Conservation (phyloP, 2,329 filamentous ascomycete genomes). For the Phyllosticta citriasiana region DNA sequence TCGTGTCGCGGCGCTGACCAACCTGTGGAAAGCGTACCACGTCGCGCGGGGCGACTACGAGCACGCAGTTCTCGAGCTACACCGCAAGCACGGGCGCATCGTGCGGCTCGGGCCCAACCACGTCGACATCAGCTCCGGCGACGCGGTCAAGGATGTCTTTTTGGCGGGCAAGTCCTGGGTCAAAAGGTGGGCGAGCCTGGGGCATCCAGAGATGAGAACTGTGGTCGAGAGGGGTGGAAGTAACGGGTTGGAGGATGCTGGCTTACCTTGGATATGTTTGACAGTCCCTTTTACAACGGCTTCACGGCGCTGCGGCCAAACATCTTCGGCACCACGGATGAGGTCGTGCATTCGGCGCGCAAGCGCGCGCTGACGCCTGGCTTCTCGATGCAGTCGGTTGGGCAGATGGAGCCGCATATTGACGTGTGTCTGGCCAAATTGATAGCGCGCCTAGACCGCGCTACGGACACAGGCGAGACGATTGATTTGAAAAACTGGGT, state of each 20-base stretch:
- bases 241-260: not conserved
- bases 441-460: not conserved
- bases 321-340: not conserved
- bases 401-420: conserved; percentile 3
- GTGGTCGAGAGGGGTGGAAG: not conserved
- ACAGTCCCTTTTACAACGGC: not conserved
- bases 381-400: conserved; percentile 8
- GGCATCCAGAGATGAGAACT: not conserved
- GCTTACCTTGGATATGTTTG: not conserved
- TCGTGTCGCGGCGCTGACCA: conserved; percentile 26
- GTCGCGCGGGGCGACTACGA: not conserved
- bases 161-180: not conserved
- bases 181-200: not conserved
- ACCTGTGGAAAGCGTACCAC: conserved; percentile 14
- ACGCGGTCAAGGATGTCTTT: not conserved
- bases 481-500: conserved; percentile 7
- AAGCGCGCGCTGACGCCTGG: conserved; percentile 10
- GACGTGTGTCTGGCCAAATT: conserved; percentile 1
- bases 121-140: not conserved
- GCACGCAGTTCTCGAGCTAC: not conserved
- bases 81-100: not conserved
- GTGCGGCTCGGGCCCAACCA: conserved; percentile 1
- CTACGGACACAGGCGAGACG: not conserved
- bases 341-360: conserved; percentile 1
- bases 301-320: not conserved